Evolutionary conservation across 192 early-diverging fungal species (phyloP).

Genomic region (Entomortierella lignicola): DNA sequence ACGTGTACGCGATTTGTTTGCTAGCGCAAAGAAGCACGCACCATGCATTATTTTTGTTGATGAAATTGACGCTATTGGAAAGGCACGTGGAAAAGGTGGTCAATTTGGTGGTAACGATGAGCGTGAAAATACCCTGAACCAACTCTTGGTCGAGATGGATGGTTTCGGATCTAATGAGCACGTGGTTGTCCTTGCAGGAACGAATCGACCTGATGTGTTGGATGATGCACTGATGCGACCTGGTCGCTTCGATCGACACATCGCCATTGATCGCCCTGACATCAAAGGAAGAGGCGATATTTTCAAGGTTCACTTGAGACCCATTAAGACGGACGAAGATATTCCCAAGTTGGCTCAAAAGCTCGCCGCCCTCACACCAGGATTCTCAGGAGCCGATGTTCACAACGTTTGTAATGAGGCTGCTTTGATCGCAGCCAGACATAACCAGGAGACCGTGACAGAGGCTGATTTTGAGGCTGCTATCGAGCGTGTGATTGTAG

Average conservation of each 20-base stretch:
- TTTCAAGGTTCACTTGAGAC: slow-evolving; percentile 95
- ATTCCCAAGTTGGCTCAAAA: slow-evolving; percentile 82
- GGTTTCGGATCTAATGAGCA: slow-evolving; percentile 91
- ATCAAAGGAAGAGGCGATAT: slow-evolving; percentile 96
- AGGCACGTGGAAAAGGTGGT: slow-evolving; percentile 90
- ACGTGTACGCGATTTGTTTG: slow-evolving; percentile 96
- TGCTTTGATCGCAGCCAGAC: slow-evolving; percentile 95
- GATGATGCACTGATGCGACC: slow-evolving; percentile 97
- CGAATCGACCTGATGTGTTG: slow-evolving; percentile 97
- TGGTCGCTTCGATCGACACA: slow-evolving; percentile 98
- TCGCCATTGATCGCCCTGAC: slow-evolving; percentile 95
- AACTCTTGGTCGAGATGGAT: slow-evolving; percentile 99
- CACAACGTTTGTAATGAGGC: slow-evolving; percentile 99
- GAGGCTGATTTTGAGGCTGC: slow-evolving; percentile 96
- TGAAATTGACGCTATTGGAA: slow-evolving; percentile 99
- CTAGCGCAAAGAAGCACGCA: slow-evolving; percentile 95
- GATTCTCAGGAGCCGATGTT: slow-evolving; percentile 98
- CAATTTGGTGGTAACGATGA: slow-evolving; percentile 97
- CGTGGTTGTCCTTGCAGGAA: slow-evolving; percentile 97
- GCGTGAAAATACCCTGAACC: slow-evolving; percentile 97
- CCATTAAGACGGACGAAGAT: slow-evolving; percentile 90
- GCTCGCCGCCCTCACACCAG: slow-evolving; percentile 96
- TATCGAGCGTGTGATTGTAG: slow-evolving; percentile 98
- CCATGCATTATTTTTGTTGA: slow-evolving; percentile 99
- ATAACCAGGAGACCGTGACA: slow-evolving; percentile 78